phyloP scores from a whole-genome alignment of 345 rosid species.

The Ricinus communis region DNA sequence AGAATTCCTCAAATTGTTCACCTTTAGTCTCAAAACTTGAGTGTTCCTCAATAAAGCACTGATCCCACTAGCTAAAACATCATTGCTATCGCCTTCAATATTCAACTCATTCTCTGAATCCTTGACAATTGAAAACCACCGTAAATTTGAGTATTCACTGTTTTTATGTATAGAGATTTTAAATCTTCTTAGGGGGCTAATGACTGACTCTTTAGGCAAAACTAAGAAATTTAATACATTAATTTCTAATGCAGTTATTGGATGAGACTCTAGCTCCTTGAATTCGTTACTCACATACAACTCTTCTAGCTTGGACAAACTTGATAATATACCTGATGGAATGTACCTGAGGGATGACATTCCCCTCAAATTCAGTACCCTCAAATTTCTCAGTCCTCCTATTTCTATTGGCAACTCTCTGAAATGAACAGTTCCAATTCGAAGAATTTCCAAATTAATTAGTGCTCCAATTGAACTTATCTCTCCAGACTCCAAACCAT shows the following conservation, averaged over 20 bases:
- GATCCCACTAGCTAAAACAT: neutral
- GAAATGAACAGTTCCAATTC: neutral
- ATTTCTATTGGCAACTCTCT: neutral
- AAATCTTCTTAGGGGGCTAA: neutral
- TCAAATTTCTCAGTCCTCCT: neutral
- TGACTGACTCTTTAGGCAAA: neutral
- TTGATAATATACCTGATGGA: neutral
- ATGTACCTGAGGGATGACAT: neutral
- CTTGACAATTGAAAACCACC: too few relatives aligned
- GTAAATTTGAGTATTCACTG: too few relatives aligned
- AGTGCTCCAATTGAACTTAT: neutral
- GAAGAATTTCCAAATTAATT: neutral
- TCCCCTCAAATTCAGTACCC: neutral
- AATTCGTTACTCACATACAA: neutral
- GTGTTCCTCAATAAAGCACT: neutral
- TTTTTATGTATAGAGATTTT: too few relatives aligned
- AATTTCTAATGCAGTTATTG: neutral
- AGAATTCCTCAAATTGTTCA: neutral
- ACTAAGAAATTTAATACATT: constrained; percentile 19
- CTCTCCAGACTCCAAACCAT: neutral
- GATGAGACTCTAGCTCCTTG: neutral
- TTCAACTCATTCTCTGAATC: neutral
- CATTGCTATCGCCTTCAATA: neutral
- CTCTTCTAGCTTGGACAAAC: neutral
- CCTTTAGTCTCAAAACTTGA: neutral